Evolutionary conservation across 2,329 filamentous ascomycete genomes (phyloP).

Genomic region (Penicillium sp.): DNA sequence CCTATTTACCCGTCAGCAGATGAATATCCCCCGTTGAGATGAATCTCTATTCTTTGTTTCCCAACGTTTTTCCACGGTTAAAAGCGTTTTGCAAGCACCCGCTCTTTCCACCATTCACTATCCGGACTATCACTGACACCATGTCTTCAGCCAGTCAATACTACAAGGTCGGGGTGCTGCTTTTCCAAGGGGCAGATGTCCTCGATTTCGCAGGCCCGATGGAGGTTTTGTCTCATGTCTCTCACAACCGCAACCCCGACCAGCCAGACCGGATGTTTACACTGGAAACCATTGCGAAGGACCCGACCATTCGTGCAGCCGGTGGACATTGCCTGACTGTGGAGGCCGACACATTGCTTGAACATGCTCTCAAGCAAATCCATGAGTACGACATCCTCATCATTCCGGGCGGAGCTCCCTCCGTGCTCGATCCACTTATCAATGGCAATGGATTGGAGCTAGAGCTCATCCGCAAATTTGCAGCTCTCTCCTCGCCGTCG

Average conservation of each 20-base stretch:
- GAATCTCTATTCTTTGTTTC: constrained; percentile 3
- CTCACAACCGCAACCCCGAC: constrained; percentile 25
- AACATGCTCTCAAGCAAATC: constrained; percentile 26
- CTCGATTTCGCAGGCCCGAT: constrained; percentile 42
- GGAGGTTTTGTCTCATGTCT: constrained; percentile 35
- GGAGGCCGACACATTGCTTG: constrained; percentile 29
- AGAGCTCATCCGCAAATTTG: constrained; percentile 23
- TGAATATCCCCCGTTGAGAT: constrained; percentile 8
- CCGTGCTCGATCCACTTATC: constrained; percentile 24
- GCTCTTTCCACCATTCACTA: neutral
- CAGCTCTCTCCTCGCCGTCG: constrained; percentile 18
- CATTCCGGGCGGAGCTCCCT: constrained; percentile 34
- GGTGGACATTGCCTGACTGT: constrained; percentile 24
- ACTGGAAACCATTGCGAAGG: constrained; percentile 33
- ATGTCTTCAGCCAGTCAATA: constrained; percentile 18
- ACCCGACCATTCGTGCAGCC: constrained; percentile 22
- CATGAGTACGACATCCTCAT: constrained; percentile 38
- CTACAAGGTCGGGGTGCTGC: constrained; percentile 38
- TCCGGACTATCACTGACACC: neutral
- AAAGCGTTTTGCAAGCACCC: neutral
- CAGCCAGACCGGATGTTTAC: constrained; percentile 29
- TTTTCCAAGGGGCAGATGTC: constrained; percentile 39
- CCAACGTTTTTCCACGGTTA: neutral
- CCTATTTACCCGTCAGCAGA: neutral
- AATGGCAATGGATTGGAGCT: constrained; percentile 19